These are phyloP conservation scores for Pleurotus sapidus DNA, from an alignment of 768 basidiomycete species.

Conservation along the genomic window DNA sequence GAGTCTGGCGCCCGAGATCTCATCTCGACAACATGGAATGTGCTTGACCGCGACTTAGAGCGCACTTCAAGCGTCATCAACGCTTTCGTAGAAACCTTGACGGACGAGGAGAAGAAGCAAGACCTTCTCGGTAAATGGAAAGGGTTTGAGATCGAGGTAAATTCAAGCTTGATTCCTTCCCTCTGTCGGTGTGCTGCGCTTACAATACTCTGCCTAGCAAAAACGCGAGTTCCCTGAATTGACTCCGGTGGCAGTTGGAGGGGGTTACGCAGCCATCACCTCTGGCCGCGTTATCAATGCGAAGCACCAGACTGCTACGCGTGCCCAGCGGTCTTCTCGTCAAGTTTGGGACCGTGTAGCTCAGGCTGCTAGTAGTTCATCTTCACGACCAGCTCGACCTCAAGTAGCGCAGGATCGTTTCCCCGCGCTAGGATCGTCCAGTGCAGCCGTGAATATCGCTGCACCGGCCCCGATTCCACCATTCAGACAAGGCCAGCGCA, in stretches of 20 bases:
- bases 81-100: constrained; percentile 71
- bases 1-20: constrained; percentile 84
- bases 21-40: constrained; percentile 85
- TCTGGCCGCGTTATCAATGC: constrained; percentile 83
- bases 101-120: constrained; percentile 81
- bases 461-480: constrained; percentile 22
- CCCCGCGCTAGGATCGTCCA: constrained; percentile 6
- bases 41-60: constrained; percentile 51
- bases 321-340: constrained; percentile 54
- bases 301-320: constrained; percentile 67
- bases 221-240: constrained; percentile 84
- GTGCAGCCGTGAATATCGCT: constrained; percentile 6
- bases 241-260: constrained; percentile 50
- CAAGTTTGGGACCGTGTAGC: constrained; percentile 88
- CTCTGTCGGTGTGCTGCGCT: background rate
- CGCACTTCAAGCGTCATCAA: constrained; percentile 73
- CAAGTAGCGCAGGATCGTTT: constrained; percentile 12
- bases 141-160: constrained; percentile 79
- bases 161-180: constrained; percentile 4
- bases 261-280: constrained; percentile 76
- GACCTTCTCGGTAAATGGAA: constrained; percentile 78
- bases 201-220: constrained; percentile 46
- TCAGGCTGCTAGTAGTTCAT: constrained; percentile 59
- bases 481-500: constrained; percentile 45
- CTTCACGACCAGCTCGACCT: constrained; percentile 18